Conservation (phyloP, 768 basidiomycete genomes). For the Saitozyma podzolica region DNA sequence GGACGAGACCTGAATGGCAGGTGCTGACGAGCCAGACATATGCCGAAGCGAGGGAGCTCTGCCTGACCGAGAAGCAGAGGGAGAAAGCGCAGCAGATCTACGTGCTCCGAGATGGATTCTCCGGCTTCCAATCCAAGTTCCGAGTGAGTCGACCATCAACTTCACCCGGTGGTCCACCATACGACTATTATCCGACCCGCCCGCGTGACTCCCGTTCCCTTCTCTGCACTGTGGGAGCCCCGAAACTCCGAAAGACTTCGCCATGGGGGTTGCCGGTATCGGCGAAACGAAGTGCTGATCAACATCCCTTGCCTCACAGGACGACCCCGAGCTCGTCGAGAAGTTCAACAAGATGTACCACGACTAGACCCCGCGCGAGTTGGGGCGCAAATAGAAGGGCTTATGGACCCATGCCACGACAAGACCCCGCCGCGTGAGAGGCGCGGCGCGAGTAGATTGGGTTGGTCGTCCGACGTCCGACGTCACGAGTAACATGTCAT, state of each 20-base stretch:
- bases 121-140: slow-evolving; percentile 47
- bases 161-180: too few relatives aligned
- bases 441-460: too few relatives aligned
- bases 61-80: slow-evolving; percentile 15
- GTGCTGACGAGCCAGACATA: slow-evolving; percentile 38
- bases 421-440: too few relatives aligned
- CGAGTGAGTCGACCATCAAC: slow-evolving; percentile 26
- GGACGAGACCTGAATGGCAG: not conserved
- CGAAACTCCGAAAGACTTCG: not conserved
- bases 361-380: slow-evolving; percentile 18
- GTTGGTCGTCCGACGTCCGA: too few relatives aligned
- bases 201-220: too few relatives aligned
- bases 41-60: slow-evolving; percentile 37
- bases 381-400: too few relatives aligned
- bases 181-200: too few relatives aligned
- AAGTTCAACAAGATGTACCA: slow-evolving; percentile 52
- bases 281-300: not conserved
- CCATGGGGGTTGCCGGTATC: not conserved
- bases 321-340: slow-evolving; percentile 49
- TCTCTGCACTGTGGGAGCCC: too few relatives aligned
- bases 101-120: slow-evolving; percentile 50
- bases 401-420: too few relatives aligned
- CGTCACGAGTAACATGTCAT: too few relatives aligned
- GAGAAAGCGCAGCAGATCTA: slow-evolving; percentile 35
- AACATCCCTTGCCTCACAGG: slow-evolving; percentile 14